phyloP scores from a whole-genome alignment of 139 green algal species.

The Tetraselmis striata region DNA sequence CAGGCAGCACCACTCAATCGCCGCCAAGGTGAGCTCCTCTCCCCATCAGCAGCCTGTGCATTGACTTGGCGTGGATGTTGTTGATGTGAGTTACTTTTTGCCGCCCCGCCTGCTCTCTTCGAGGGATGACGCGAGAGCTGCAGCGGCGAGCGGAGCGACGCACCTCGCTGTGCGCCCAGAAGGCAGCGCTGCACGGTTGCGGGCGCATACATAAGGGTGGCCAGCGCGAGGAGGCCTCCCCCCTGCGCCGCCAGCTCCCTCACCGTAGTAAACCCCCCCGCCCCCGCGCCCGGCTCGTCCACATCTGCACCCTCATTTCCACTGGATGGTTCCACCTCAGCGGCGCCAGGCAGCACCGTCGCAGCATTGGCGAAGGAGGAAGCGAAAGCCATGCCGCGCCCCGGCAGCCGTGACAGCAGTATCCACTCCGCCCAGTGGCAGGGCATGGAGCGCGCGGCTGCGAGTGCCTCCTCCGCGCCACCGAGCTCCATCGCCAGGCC shows the following conservation, averaged over 20 bases:
- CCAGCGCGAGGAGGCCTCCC: background rate
- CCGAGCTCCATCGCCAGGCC: background rate
- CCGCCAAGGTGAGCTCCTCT: no score
- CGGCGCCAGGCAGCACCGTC: background rate
- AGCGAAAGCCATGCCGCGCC: background rate
- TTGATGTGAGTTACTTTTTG: no score
- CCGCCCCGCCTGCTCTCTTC: no score
- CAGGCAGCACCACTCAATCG: no score
- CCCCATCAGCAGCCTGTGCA: no score
- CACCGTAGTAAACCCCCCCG: background rate
- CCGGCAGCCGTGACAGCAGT: background rate
- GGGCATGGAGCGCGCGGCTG: no score
- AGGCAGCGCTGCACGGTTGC: background rate
- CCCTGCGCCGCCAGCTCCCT: background rate
- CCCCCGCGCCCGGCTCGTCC: no score
- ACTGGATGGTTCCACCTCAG: no score
- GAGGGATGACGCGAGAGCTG: no score
- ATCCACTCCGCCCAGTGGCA: background rate
- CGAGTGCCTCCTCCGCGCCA: background rate
- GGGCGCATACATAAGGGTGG: background rate
- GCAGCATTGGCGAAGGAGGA: background rate
- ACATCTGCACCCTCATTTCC: no score
- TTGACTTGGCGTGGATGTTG: no score
- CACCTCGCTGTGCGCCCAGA: background rate
- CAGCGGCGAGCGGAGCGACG: background rate